Percentiles rank a stretch among this genome's conserved stretches.
These are phyloP conservation scores for Antarctomyces pellizariae DNA, from an alignment of 495 filamentous ascomycete genomes.

Conservation along the genomic window DNA sequence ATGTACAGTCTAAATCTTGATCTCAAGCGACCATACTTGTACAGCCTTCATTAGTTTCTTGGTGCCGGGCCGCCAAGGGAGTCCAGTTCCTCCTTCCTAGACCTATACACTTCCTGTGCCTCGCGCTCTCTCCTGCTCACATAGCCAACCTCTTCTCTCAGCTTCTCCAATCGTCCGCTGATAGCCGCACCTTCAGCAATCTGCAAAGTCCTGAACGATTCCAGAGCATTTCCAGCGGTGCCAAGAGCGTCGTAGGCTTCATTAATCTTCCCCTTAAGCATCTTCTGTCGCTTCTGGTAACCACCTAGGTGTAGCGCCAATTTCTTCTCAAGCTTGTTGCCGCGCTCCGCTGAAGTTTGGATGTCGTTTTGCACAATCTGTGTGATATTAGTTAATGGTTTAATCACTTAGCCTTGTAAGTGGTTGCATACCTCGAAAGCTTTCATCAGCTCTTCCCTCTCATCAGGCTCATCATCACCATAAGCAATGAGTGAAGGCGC, in stretches of 20 bases:
- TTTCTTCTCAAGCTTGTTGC: conserved; percentile 82
- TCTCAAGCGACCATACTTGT: neutral
- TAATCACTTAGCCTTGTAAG: conserved; percentile 4
- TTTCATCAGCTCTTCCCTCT: conserved; percentile 31
- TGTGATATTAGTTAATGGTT: conserved; percentile 16
- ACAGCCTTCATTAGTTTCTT: neutral
- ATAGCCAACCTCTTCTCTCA: conserved; percentile 65
- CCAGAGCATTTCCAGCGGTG: conserved; percentile 44
- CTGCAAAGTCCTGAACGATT: conserved; percentile 52
- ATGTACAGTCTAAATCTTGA: neutral
- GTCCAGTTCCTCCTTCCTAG: conserved; percentile 54
- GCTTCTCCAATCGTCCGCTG: conserved; percentile 40
- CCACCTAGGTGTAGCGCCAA: conserved; percentile 70
- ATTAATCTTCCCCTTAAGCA: conserved; percentile 52
- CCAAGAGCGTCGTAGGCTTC: conserved; percentile 60
- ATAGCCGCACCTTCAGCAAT: conserved; percentile 59
- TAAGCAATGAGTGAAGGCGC: conserved; percentile 63
- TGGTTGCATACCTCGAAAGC: conserved; percentile 36
- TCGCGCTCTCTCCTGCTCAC: conserved; percentile 68
- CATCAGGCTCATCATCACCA: conserved; percentile 43
- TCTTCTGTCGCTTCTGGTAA: conserved; percentile 70
- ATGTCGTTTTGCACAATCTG: conserved; percentile 50
- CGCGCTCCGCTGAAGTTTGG: conserved; percentile 45
- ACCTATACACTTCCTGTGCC: conserved; percentile 68
- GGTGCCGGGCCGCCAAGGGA: conserved; percentile 15